These are phyloP conservation scores for Plasmodium ovale DNA, from an alignment of 169 alveolate species.

Conservation along the genomic window DNA sequence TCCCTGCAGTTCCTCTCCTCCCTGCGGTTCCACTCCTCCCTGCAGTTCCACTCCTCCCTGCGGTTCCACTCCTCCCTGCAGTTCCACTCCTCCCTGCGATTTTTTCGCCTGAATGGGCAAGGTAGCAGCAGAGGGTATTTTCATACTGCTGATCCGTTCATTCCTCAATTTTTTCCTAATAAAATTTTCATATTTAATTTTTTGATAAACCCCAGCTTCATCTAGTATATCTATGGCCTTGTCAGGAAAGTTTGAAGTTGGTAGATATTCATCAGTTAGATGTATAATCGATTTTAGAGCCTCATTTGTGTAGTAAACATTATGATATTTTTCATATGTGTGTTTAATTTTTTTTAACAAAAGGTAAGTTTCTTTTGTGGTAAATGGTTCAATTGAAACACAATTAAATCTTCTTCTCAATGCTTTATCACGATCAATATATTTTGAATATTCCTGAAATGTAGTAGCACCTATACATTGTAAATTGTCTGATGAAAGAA, in stretches of 20 bases:
- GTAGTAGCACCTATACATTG: conserved; percentile 88
- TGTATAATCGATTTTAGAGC: conserved; percentile 79
- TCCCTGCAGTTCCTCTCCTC: no score
- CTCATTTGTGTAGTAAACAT: conserved; percentile 83
- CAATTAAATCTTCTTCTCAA: conserved; percentile 91
- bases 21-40: no score
- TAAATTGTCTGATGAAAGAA: conserved; percentile 91
- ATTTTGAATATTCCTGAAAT: conserved; percentile 82
- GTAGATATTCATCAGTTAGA: conserved; percentile 81
- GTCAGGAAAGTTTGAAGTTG: conserved; percentile 87
- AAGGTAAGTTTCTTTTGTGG: conserved; percentile 81
- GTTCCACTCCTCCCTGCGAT: no score
- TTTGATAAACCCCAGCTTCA: conserved; percentile 90
- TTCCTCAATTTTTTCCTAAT: conserved; percentile 21
- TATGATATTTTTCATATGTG: conserved; percentile 88
- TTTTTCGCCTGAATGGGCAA: not conserved
- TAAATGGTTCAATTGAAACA: conserved; percentile 87
- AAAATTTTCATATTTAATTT: conserved; percentile 79
- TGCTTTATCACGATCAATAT: conserved; percentile 89
- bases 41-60: no score
- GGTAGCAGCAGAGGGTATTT: no score
- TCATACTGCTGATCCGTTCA: not conserved
- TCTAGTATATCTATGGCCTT: conserved; percentile 90
- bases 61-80: no score
- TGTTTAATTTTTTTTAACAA: conserved; percentile 87